A percentile compares a stretch with the other conserved stretches of the same genome.
phyloP scores from a whole-genome alignment of 2,329 filamentous ascomycete genomes.

The Cadophora sp. region DNA sequence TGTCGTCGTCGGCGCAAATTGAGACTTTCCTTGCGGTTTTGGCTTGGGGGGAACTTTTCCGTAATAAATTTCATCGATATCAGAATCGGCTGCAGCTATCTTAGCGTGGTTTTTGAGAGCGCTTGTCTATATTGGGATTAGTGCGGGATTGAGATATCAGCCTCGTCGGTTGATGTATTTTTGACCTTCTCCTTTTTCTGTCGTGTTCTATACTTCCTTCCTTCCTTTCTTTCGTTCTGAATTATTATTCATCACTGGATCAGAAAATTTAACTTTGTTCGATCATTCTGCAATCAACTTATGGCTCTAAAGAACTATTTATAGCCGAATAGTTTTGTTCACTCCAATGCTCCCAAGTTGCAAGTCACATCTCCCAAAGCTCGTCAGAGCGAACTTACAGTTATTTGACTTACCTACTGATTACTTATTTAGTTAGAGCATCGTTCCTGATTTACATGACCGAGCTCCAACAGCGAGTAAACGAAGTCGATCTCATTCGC shows the following conservation, averaged over 20 bases:
- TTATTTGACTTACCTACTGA: neutral
- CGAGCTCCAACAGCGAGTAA: neutral
- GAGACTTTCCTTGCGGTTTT: slow-evolving; percentile 18
- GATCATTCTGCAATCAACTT: no score
- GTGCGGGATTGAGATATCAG: neutral
- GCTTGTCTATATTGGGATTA: neutral
- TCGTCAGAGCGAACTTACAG: neutral
- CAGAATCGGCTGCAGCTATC: slow-evolving; percentile 30
- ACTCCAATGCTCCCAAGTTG: neutral
- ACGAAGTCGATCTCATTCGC: neutral
- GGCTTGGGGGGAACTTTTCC: slow-evolving; percentile 24
- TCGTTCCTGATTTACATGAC: neutral
- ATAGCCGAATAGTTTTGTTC: neutral
- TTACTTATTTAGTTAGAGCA: no score
- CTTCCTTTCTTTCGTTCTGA: no score
- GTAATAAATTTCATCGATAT: slow-evolving; percentile 32
- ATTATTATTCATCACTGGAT: no score
- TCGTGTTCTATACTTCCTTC: neutral
- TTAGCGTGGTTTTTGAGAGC: slow-evolving; percentile 33
- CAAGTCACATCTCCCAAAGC: neutral
- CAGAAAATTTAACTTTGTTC: no score
- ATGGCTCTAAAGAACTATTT: no score
- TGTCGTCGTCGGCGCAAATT: slow-evolving; percentile 38
- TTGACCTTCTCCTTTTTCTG: neutral
- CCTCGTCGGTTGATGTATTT: slow-evolving; percentile 20